Evolutionary conservation across 306 rosid species (phyloP).

Genomic region (Boehmeria nivea): DNA sequence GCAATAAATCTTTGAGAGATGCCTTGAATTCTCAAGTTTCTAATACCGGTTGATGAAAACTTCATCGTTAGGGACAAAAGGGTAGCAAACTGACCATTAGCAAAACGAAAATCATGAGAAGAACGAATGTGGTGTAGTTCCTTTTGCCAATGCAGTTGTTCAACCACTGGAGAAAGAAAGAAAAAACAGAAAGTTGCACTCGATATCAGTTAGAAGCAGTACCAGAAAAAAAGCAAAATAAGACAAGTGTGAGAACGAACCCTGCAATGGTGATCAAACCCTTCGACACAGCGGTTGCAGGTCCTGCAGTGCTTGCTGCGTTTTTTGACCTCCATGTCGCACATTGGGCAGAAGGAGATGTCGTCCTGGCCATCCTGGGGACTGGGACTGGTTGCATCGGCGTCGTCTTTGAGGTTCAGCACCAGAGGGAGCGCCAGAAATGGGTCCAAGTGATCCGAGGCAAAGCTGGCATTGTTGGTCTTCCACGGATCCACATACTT

Average conservation of each 20-base stretch:
- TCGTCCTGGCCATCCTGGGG: conserved; percentile 40
- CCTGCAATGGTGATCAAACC: conserved; percentile 97
- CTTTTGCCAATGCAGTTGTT: conserved; percentile 92
- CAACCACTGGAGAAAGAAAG: conserved; percentile 63
- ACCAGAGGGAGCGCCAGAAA: conserved; percentile 75
- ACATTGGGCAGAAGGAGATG: conserved; percentile 72
- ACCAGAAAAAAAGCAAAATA: not conserved
- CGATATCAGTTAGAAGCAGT: too few relatives aligned
- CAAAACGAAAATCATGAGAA: conserved; percentile 68
- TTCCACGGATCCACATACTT: conserved; percentile 69
- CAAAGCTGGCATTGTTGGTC: conserved; percentile 11
- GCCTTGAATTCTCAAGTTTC: conserved; percentile 9
- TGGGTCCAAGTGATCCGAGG: conserved; percentile 53
- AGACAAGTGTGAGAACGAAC: conserved; percentile 28
- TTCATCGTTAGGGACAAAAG: too few relatives aligned
- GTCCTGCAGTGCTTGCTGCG: conserved; percentile 91
- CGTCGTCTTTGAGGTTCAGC: conserved; percentile 65
- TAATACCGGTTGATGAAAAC: too few relatives aligned
- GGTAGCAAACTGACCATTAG: conserved; percentile 58
- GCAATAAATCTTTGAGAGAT: not conserved
- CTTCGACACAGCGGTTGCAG: conserved; percentile 93
- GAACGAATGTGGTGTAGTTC: conserved; percentile 86
- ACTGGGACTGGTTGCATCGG: conserved; percentile 39
- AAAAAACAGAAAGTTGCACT: not conserved
- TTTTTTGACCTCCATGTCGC: conserved; percentile 79